phyloP scores from a whole-genome alignment of 1,284 basidiomycete genomes.

The Trichosporon coremiiforme region DNA sequence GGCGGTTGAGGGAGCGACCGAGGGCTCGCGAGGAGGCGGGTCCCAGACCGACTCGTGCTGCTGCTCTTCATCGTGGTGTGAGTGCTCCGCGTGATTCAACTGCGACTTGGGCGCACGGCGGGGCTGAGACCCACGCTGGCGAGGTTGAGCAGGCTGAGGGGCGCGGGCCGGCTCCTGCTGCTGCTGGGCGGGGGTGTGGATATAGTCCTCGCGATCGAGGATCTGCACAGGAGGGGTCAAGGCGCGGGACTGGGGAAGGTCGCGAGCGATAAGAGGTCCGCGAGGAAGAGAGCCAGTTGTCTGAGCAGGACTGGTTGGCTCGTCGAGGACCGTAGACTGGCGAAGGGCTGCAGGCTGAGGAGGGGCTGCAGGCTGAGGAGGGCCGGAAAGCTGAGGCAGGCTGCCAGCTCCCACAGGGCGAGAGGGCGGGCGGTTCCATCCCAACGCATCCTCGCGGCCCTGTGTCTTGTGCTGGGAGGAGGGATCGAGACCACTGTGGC shows the following conservation, averaged over 20 bases:
- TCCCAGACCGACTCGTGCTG: not conserved
- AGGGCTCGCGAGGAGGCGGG: constrained; percentile 14
- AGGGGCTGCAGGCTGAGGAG: not conserved
- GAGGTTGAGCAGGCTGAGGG: not conserved
- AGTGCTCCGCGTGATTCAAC: not conserved
- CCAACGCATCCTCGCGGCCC: not conserved
- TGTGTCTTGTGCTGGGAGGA: not conserved
- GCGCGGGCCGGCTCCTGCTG: not conserved
- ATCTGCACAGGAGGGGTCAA: not conserved
- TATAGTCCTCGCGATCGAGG: not conserved
- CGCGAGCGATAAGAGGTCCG: not conserved
- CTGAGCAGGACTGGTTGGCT: too few species aligned
- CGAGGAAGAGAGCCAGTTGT: not conserved
- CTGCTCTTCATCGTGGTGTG: not conserved
- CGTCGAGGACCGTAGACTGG: not conserved
- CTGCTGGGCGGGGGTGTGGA: too few species aligned
- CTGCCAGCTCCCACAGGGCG: too few species aligned
- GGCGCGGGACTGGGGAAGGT: not conserved
- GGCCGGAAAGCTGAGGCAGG: not conserved
- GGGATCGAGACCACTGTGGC: not conserved
- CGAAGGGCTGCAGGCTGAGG: not conserved
- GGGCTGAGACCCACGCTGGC: not conserved
- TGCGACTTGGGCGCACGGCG: not conserved
- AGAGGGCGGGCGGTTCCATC: not conserved
- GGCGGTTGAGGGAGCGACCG: not conserved